Base-by-base conservation (phyloP, 768 basidiomycete species). In the Boletus bicolor region DNA sequence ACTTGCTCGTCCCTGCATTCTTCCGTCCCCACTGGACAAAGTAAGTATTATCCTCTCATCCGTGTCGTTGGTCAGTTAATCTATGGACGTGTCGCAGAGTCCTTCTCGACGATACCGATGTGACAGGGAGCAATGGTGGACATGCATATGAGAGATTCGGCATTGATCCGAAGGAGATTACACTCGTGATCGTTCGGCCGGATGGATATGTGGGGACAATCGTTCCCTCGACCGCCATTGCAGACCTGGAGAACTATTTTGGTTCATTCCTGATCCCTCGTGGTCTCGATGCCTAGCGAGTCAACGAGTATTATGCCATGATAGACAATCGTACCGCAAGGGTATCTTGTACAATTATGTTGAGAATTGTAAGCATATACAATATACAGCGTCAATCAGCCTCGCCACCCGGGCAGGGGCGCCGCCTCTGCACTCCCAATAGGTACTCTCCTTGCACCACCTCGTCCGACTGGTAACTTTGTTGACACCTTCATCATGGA, bases 381-480 rank as follows among this genome's bases (percentile, higher is more conserved):
- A 60, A 51, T 51, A 24, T 21, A 34, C 37, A 7, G 21, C 14
- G 12, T 52, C 37, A 9, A 48, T 71, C 63, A 84, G 15, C 76
- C 77, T 64, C 77, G 78, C 78, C 84, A 78, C 1, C 76, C 75
- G 35, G 77, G 80, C 11, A 70, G 69, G 7, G 76, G 69, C 5
- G 82, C 82, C 5, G 86, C 86, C 53, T 87, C 85, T 2, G 78
- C 77, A 59, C 85, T 87, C 57, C 82, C 81, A n/a, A 87, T 72
- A 5, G 79, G 83, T 26, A 90, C 86, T 54, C 87, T 75, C 61
- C 87, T 75, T 5, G 87, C 80, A 7, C 85, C 87, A 30, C 76
- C 77, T 56, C 69, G 75, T 62, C 68, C 61, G 8, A 59, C 57
- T 24, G 74, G 71, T n/a, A 72, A 38, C 48, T 77, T 80, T 11